Percentiles rank a stretch among this genome's conserved stretches.
These are phyloP conservation scores for Parastagonospora nodorum DNA, from an alignment of 2,329 filamentous ascomycete genomes.

Conservation along the genomic window DNA sequence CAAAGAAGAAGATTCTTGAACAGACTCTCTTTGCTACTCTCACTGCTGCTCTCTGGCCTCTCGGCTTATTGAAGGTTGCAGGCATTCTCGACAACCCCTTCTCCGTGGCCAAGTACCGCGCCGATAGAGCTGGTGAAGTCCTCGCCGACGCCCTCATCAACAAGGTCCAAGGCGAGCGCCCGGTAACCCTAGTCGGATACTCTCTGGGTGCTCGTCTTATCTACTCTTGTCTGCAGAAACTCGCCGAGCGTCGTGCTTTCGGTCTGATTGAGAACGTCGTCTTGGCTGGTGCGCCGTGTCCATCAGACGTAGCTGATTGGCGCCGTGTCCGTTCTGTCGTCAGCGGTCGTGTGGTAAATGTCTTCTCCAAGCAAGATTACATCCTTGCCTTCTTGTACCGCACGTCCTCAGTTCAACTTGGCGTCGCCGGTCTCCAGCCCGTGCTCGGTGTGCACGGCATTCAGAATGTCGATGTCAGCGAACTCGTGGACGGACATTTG, in stretches of 20 bases:
- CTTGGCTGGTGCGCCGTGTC: slow-evolving; percentile 79
- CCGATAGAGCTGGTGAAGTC: slow-evolving; percentile 78
- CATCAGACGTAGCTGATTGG: slow-evolving; percentile 75
- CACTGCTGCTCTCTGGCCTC: slow-evolving; percentile 55
- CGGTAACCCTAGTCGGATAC: slow-evolving; percentile 80
- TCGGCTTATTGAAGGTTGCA: slow-evolving; percentile 53
- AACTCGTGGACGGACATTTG: slow-evolving; percentile 57
- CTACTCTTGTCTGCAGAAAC: slow-evolving; percentile 75
- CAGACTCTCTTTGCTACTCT: slow-evolving; percentile 56
- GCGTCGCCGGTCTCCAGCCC: slow-evolving; percentile 81
- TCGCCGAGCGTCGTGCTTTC: slow-evolving; percentile 80
- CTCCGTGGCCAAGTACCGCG: slow-evolving; percentile 73
- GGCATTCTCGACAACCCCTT: slow-evolving; percentile 81
- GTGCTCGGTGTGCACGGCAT: slow-evolving; percentile 71
- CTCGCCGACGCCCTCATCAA: slow-evolving; percentile 84
- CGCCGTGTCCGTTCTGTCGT: slow-evolving; percentile 76
- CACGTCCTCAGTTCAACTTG: slow-evolving; percentile 79
- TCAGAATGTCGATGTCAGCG: slow-evolving; percentile 60
- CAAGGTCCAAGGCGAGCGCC: slow-evolving; percentile 78
- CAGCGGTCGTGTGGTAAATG: slow-evolving; percentile 81
- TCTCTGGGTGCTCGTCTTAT: slow-evolving; percentile 82
- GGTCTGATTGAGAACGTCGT: slow-evolving; percentile 84
- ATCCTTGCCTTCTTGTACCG: slow-evolving; percentile 88
- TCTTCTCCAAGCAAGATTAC: slow-evolving; percentile 85
- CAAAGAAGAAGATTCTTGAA: slow-evolving; percentile 76